phyloP scores from a whole-genome alignment of 305 asterid genomes.

The Fraxinus platypoda region DNA sequence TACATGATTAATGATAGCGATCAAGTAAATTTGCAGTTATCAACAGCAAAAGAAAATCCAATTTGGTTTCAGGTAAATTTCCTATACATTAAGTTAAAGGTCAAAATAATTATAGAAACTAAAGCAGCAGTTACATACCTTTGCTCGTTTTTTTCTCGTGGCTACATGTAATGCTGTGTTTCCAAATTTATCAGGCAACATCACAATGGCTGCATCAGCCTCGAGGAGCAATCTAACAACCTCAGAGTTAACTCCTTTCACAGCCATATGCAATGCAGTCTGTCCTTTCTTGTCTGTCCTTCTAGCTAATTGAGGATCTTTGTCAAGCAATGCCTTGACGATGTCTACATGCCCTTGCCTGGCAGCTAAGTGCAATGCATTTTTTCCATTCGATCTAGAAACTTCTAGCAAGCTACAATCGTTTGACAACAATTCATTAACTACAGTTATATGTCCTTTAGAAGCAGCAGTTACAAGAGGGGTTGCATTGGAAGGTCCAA shows the following conservation, averaged over 20 bases:
- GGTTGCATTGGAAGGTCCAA: constrained; percentile 58
- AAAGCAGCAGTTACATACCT: constrained; percentile 30
- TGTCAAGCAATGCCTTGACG: constrained; percentile 48
- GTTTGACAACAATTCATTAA: constrained; percentile 49
- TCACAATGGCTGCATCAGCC: constrained; percentile 61
- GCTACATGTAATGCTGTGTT: constrained; percentile 60
- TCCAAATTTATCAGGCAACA: constrained; percentile 60
- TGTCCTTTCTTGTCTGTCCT: constrained; percentile 62
- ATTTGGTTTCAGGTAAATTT: neutral
- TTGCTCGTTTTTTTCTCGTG: constrained; percentile 55
- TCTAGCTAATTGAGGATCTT: constrained; percentile 55
- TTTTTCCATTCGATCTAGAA: constrained; percentile 54
- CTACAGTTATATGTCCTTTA: constrained; percentile 54
- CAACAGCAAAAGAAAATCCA: neutral
- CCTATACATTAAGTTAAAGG: neutral
- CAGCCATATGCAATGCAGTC: constrained; percentile 74
- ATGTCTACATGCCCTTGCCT: constrained; percentile 56
- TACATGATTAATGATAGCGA: neutral
- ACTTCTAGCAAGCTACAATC: constrained; percentile 57
- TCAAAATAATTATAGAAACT: neutral
- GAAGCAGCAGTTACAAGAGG: constrained; percentile 66
- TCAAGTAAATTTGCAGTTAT: no score
- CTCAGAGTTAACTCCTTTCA: constrained; percentile 54
- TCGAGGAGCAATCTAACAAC: constrained; percentile 52
- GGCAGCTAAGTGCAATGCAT: constrained; percentile 62